Conservation (phyloP, 2,329 filamentous ascomycete genomes). For the Botrytis sinoallii region DNA sequence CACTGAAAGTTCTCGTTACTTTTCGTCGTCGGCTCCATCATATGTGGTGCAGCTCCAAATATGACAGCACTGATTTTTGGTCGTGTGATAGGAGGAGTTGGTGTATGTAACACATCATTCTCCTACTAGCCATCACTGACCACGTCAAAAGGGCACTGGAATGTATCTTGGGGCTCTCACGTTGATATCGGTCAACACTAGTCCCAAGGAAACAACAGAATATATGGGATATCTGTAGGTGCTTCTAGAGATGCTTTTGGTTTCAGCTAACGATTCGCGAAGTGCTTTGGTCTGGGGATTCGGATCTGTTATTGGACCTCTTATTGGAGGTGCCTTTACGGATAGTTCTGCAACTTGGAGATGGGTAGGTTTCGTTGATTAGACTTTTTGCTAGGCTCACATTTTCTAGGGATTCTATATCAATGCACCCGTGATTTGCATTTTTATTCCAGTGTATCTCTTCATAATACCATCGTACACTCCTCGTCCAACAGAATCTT, state of each 20-base stretch:
- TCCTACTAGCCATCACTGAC: not conserved
- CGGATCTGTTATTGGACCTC: not conserved
- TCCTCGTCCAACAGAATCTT: too few species aligned
- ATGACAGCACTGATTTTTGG: conserved; percentile 49
- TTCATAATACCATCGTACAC: too few species aligned
- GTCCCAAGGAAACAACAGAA: conserved; percentile 38
- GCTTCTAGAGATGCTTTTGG: not conserved
- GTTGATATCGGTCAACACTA: conserved; percentile 42
- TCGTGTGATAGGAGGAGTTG: conserved; percentile 44
- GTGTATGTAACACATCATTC: conserved; percentile 24
- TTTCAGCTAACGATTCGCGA: not conserved
- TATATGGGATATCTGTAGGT: conserved; percentile 5
- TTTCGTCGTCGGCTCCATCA: conserved; percentile 37
- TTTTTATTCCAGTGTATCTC: too few species aligned
- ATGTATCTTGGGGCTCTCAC: conserved; percentile 48
- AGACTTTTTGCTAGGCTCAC: too few species aligned
- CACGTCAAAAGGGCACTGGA: conserved; percentile 38
- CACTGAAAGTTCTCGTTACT: conserved; percentile 17
- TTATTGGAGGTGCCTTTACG: conserved; percentile 40
- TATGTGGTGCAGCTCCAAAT: conserved; percentile 39
- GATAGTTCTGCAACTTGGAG: conserved; percentile 45
- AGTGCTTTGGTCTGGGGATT: conserved; percentile 7
- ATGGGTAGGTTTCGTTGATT: conserved; percentile 35
- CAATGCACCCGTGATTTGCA: too few species aligned
- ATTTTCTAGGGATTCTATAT: too few species aligned